These are phyloP conservation scores for Sugiyamaella castrensis DNA, from an alignment of 1,139 yeast species.

Conservation along the genomic window DNA sequence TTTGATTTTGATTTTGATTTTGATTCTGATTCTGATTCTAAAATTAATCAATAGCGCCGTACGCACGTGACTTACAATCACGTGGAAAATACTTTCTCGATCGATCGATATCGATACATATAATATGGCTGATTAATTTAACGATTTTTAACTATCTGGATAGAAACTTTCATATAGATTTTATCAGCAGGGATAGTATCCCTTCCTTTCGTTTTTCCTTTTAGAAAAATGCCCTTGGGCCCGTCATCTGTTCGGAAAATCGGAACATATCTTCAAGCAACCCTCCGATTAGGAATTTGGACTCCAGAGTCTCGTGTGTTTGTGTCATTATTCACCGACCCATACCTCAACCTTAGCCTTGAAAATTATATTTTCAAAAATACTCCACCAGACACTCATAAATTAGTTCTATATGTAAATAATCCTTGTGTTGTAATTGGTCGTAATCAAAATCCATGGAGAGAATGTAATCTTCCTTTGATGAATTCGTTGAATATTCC, in stretches of 20 bases:
- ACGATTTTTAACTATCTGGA: too few relatives aligned
- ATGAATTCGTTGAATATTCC: slow-evolving; percentile 58
- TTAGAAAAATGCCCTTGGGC: too few relatives aligned
- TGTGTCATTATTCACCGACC: slow-evolving; percentile 55
- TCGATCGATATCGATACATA: background rate
- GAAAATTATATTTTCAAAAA: slow-evolving; percentile 73
- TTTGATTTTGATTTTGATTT: too few relatives aligned
- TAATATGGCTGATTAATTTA: background rate
- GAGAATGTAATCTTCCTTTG: slow-evolving; percentile 69
- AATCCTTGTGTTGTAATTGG: slow-evolving; percentile 91
- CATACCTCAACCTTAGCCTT: slow-evolving; percentile 72
- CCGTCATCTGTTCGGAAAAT: background rate
- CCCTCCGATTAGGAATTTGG: slow-evolving; percentile 5
- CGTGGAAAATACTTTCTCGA: too few relatives aligned
- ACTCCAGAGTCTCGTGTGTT: slow-evolving; percentile 27
- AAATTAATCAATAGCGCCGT: too few relatives aligned
- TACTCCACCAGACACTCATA: slow-evolving; percentile 46
- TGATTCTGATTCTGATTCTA: too few relatives aligned
- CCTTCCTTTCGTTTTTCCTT: too few relatives aligned
- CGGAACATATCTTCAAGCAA: slow-evolving; percentile 3
- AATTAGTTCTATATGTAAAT: slow-evolving; percentile 68
- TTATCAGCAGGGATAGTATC: too few relatives aligned
- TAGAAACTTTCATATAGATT: too few relatives aligned
- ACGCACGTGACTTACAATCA: too few relatives aligned
- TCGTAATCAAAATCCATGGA: slow-evolving; percentile 93